Conservation (phyloP, 208 protist genomes). For the Pavlovales sp. region DNA sequence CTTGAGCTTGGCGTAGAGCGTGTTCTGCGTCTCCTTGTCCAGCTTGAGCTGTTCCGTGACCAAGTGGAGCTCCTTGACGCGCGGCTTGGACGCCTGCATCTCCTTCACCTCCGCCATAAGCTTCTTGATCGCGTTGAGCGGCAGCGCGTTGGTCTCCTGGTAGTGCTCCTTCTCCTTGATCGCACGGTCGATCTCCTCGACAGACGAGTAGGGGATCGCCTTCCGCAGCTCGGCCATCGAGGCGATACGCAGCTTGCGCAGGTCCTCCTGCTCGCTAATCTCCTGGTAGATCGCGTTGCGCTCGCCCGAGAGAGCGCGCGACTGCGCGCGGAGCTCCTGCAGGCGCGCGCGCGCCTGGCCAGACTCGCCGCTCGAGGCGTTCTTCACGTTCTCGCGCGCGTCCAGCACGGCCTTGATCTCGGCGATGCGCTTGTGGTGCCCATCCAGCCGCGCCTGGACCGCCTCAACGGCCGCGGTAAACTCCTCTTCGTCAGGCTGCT, state of each 20-base stretch:
- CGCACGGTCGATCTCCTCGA: not conserved
- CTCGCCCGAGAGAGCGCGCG: not conserved
- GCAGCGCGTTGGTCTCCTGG: not conserved
- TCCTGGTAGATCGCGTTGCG: not conserved
- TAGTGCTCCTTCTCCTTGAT: constrained; percentile 2
- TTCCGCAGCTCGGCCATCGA: not conserved
- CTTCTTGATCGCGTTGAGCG: not conserved
- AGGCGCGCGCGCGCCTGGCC: not conserved
- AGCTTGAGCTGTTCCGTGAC: not conserved
- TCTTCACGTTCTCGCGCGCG: not conserved
- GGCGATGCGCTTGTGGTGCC: not conserved
- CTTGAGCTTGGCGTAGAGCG: not conserved
- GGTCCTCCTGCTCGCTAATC: not conserved
- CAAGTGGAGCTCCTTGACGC: not conserved
- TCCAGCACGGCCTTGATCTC: not conserved
- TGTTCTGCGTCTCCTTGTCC: not conserved
- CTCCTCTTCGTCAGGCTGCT: not conserved
- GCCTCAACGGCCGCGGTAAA: not conserved
- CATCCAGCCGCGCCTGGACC: not conserved
- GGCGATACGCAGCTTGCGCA: not conserved
- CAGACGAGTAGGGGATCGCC: not conserved
- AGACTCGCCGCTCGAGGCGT: not conserved
- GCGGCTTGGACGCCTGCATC: not conserved
- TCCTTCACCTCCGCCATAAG: not conserved
- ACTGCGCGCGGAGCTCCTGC: not conserved